These are phyloP conservation scores for Capsicum chinense DNA, from an alignment of 257 asterid genomes.

Conservation along the genomic window DNA sequence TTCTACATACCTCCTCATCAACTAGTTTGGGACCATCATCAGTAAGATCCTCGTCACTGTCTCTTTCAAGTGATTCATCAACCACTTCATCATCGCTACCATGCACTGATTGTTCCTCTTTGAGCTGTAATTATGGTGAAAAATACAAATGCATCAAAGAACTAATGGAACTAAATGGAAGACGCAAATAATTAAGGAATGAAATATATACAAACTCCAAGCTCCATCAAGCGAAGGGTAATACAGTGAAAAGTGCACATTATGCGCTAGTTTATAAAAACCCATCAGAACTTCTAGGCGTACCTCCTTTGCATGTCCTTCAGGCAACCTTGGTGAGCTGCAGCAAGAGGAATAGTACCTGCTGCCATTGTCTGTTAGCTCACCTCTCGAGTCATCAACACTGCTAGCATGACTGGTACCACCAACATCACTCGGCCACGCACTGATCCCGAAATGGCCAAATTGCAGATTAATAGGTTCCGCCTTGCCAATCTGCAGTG, in stretches of 20 bases:
- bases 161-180: slow-evolving; percentile 1
- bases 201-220: not conserved
- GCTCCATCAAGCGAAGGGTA: not conserved
- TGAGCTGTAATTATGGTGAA: slow-evolving; percentile 61
- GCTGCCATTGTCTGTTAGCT: slow-evolving; percentile 83
- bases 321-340: slow-evolving; percentile 88
- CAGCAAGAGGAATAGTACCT: slow-evolving; percentile 88
- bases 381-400: slow-evolving; percentile 82
- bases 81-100: slow-evolving; percentile 98
- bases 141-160: slow-evolving; percentile 20
- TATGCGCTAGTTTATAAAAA: not conserved
- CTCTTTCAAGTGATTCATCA: slow-evolving; percentile 77
- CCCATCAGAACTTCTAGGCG: not conserved
- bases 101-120: slow-evolving; percentile 87
- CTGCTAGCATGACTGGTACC: slow-evolving; percentile 94
- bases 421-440: slow-evolving; percentile 92
- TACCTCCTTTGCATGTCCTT: slow-evolving; percentile 93
- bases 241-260: not conserved
- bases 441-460: slow-evolving; percentile 94
- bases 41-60: slow-evolving; percentile 85
- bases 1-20: slow-evolving; percentile 37
- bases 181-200: not conserved
- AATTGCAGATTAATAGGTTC: slow-evolving; percentile 92
- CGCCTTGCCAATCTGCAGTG: slow-evolving; percentile 76
- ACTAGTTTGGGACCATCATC: slow-evolving; percentile 49